Evolutionary conservation across 768 basidiomycete genomes (phyloP), one percentile per base, ranked within the genome.

Genomic region (Leccinum ochraceum): DNA sequence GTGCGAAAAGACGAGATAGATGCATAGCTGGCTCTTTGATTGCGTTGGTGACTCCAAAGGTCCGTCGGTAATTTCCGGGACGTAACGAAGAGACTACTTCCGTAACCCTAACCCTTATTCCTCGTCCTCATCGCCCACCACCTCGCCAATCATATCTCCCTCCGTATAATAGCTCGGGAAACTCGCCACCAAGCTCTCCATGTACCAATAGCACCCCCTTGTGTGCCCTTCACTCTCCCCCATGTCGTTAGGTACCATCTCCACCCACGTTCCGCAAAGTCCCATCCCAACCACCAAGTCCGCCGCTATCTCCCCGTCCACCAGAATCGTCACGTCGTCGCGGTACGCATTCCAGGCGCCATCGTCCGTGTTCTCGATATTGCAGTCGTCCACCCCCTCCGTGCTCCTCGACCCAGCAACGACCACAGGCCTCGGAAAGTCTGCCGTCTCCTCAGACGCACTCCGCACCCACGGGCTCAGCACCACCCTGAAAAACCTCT

Each of bases 101-200:
- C 22, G 22, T 24, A 48, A 48, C 46, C 46, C 46, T 48, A 48
- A 48, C 46, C 46, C 44, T n/a, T 46, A 46, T n/a, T 46, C 48
- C 34, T 54, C 56, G 4, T 56, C 58, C 26, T 59, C 64, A 26
- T 42, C 59, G 0, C 11, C 44, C 34, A 17, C 44, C 34, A 17
- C 49, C 51, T 53, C 53, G 13, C 14, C 46, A 1, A 59, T 30
- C 46, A 14, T 32, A 53, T 54, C 50, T 57, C 60, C 57, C 46
- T 70, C 75, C 14, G 63, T 67, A 66, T 80, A 77, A 58, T 78
- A 88, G 60, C 85, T 86, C 6, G 86, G 81, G 26, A 86, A 65
- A 17, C 75, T 77, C 60, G 80, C 75, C 44, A 77, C 72, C 52
- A 86, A 44, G 36, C 79, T 77, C 63, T 87, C 84, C 42, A 84